These are phyloP conservation scores for Phaeophleospora eucalypticola DNA, from an alignment of 2,329 filamentous ascomycete genomes.

Conservation along the genomic window DNA sequence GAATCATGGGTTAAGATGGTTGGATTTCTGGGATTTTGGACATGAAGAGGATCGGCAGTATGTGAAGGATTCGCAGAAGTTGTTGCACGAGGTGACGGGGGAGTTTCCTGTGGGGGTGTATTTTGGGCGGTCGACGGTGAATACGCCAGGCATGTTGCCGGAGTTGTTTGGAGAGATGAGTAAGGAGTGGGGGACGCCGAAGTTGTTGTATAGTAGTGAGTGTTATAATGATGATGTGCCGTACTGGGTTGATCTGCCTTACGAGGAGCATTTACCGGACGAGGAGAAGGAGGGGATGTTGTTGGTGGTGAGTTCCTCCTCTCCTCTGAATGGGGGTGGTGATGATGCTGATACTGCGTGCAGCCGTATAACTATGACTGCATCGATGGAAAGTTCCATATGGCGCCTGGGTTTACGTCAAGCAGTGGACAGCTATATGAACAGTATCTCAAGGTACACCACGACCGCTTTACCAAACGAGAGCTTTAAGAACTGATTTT, in stretches of 20 bases:
- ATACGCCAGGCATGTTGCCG: constrained; percentile 45
- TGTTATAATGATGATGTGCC: constrained; percentile 54
- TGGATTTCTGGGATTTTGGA: constrained; percentile 40
- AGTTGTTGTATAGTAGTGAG: constrained; percentile 49
- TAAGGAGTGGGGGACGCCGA: constrained; percentile 34
- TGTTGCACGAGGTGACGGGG: constrained; percentile 41
- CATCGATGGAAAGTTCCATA: constrained; percentile 45
- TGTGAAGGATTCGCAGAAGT: constrained; percentile 42
- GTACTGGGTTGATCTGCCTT: constrained; percentile 53
- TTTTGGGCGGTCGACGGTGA: constrained; percentile 45
- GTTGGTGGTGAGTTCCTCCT: constrained; percentile 24
- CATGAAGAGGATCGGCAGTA: constrained; percentile 48
- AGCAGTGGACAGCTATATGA: constrained; percentile 39
- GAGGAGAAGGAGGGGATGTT: constrained; percentile 38
- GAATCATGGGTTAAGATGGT: constrained; percentile 42
- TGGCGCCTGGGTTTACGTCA: constrained; percentile 41
- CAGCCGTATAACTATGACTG: constrained; percentile 32
- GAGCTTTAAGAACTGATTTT: too few species aligned
- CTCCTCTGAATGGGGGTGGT: background rate
- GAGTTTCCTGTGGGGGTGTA: constrained; percentile 49
- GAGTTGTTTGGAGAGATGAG: constrained; percentile 50
- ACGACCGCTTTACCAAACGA: too few species aligned
- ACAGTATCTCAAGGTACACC: constrained; percentile 37
- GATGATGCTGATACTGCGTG: background rate
- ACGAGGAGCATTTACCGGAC: constrained; percentile 40